A percentile compares a stretch with the other conserved stretches of the same genome.
These are phyloP conservation scores for Rhododendron molle DNA, from an alignment of 148 eudicot species.

Conservation along the genomic window DNA sequence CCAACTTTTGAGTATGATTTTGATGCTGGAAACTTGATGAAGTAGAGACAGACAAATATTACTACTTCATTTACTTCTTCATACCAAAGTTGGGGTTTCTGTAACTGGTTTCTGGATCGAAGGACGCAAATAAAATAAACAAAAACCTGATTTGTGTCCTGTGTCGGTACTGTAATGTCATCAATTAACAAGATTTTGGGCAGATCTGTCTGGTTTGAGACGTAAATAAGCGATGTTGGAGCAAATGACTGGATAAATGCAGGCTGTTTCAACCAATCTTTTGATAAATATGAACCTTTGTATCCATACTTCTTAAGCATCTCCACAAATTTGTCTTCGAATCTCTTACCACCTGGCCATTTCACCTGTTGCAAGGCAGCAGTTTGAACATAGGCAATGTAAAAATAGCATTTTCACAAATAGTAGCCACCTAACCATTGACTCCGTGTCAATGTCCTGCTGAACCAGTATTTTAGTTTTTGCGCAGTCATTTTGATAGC, in stretches of 20 bases:
- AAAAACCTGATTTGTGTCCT: conserved; percentile 92
- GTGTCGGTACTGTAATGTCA: conserved; percentile 54
- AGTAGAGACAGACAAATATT: neutral
- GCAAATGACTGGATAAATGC: conserved; percentile 96
- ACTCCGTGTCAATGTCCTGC: neutral
- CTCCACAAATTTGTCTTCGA: conserved; percentile 79
- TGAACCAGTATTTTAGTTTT: neutral
- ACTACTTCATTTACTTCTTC: neutral
- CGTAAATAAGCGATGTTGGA: conserved; percentile 73
- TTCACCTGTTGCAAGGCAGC: conserved; percentile 54
- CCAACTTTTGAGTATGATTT: neutral
- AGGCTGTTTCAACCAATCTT: conserved; percentile 84
- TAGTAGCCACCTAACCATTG: neutral
- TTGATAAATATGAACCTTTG: conserved; percentile 78
- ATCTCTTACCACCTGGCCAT: conserved; percentile 80
- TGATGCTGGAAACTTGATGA: neutral
- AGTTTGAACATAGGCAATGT: conserved; percentile 4
- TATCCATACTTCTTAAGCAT: conserved; percentile 82
- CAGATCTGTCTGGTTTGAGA: conserved; percentile 72
- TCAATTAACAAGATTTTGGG: conserved; percentile 89
- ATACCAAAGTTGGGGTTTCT: neutral
- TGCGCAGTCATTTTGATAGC: neutral
- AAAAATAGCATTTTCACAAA: neutral
- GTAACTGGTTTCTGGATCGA: neutral
- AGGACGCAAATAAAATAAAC: neutral